Conservation (phyloP, 345 rosid genomes). For the Erysimum cheiranthoides region DNA sequence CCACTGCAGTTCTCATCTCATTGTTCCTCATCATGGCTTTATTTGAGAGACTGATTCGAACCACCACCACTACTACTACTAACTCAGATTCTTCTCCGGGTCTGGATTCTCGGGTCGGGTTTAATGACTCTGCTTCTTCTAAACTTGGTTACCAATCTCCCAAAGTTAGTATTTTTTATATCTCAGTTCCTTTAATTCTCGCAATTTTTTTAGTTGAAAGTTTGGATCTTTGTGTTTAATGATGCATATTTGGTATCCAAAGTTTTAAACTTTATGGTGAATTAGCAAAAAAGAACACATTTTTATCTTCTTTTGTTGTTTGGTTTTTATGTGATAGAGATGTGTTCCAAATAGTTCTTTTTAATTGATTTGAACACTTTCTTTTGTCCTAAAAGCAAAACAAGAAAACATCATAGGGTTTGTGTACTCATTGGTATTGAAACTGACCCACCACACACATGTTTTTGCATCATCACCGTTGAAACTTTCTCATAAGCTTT, state of each 20-base stretch:
- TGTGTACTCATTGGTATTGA: constrained; percentile 9
- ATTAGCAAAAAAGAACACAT: neutral
- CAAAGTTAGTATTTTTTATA: constrained; percentile 49
- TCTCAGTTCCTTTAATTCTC: neutral
- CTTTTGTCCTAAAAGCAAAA: constrained; percentile 15
- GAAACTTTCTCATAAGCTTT: constrained; percentile 11
- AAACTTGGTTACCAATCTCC: constrained; percentile 79
- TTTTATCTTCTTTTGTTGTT: neutral
- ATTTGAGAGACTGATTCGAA: constrained; percentile 74
- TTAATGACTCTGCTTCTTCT: constrained; percentile 38
- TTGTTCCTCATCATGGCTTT: constrained; percentile 92
- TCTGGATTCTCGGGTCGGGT: constrained; percentile 59
- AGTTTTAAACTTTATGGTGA: neutral
- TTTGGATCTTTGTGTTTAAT: constrained; percentile 3
- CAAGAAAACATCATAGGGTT: constrained; percentile 34
- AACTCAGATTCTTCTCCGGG: constrained; percentile 28
- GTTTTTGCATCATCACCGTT: constrained; percentile 30
- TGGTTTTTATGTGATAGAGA: constrained; percentile 27
- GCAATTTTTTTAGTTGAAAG: neutral
- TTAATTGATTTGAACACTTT: constrained; percentile 22
- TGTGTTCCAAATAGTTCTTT: constrained; percentile 36
- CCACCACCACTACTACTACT: constrained; percentile 22
- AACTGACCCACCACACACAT: constrained; percentile 36
- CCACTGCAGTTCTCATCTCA: constrained; percentile 88
- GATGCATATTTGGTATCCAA: constrained; percentile 14